These are phyloP conservation scores for Penicillium mononematosum DNA, from an alignment of 495 filamentous ascomycete genomes.

Conservation along the genomic window DNA sequence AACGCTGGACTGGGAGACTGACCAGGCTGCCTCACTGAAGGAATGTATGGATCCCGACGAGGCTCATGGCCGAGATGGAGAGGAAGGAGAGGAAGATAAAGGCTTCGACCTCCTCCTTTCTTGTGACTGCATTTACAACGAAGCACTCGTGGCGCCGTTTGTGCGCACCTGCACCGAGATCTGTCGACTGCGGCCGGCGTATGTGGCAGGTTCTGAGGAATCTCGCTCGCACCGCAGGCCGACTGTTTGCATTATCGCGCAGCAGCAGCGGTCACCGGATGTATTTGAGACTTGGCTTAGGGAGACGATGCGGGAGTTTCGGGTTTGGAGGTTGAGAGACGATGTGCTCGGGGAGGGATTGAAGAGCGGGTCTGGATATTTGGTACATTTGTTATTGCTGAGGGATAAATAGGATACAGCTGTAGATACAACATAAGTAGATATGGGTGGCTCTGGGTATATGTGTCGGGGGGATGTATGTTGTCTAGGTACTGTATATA, in stretches of 20 bases:
- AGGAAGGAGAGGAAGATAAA: constrained; percentile 27
- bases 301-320: constrained; percentile 63
- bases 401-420: constrained; percentile 13
- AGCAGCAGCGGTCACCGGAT: constrained; percentile 78
- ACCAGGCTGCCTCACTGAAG: constrained; percentile 36
- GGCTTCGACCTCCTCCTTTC: constrained; percentile 66
- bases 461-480: not conserved
- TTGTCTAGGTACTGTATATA: not conserved
- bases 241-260: constrained; percentile 72
- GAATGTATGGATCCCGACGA: constrained; percentile 22
- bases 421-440: not conserved
- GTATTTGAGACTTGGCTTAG: constrained; percentile 83
- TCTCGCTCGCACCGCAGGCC: constrained; percentile 30
- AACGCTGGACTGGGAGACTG: constrained; percentile 46
- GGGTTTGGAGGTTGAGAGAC: constrained; percentile 75
- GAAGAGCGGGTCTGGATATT: constrained; percentile 48
- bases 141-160: constrained; percentile 75
- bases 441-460: not conserved
- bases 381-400: constrained; percentile 43
- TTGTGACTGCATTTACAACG: constrained; percentile 90
- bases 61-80: constrained; percentile 10
- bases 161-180: constrained; percentile 81
- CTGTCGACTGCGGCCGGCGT: constrained; percentile 56
- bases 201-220: constrained; percentile 12
- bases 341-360: constrained; percentile 54